Evolutionary conservation across 345 rosid species (phyloP).

Genomic region (Salix exigua): DNA sequence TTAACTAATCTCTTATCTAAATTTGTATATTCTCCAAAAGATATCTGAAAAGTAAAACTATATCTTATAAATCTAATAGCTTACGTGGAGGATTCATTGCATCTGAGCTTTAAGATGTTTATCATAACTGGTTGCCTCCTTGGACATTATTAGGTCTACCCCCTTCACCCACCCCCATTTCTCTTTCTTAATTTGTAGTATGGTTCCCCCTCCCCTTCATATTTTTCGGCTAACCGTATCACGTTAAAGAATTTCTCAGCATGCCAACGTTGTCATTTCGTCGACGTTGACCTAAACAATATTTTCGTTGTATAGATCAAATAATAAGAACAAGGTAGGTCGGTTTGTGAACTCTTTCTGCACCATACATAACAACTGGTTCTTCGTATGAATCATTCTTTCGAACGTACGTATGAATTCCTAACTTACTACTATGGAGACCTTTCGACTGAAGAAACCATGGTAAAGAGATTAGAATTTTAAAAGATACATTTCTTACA

Average conservation of each 20-base stretch:
- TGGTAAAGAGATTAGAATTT: too few species aligned
- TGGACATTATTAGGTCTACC: conserved; percentile 5
- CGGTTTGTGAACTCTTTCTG: too few species aligned
- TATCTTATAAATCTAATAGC: conserved; percentile 23
- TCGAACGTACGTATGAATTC: neutral
- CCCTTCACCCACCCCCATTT: neutral
- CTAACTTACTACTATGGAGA: too few species aligned
- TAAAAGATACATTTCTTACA: too few species aligned
- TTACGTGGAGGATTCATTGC: conserved; percentile 18
- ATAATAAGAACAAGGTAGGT: neutral
- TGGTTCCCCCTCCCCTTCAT: neutral
- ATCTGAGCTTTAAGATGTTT: neutral
- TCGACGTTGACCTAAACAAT: conserved; percentile 7
- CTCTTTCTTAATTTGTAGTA: neutral
- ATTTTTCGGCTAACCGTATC: neutral
- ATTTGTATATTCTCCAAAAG: neutral
- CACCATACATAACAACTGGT: too few species aligned
- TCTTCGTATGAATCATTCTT: neutral
- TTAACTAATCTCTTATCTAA: neutral
- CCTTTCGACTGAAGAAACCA: too few species aligned
- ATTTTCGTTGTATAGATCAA: neutral
- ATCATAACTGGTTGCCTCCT: neutral
- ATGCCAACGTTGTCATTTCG: conserved; percentile 6
- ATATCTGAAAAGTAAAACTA: conserved; percentile 21
- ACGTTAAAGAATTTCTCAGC: neutral